Evolutionary conservation across 805 yeast species (phyloP), one percentile per base, ranked within the genome.

Genomic region (Saturnispora hagleri): DNA sequence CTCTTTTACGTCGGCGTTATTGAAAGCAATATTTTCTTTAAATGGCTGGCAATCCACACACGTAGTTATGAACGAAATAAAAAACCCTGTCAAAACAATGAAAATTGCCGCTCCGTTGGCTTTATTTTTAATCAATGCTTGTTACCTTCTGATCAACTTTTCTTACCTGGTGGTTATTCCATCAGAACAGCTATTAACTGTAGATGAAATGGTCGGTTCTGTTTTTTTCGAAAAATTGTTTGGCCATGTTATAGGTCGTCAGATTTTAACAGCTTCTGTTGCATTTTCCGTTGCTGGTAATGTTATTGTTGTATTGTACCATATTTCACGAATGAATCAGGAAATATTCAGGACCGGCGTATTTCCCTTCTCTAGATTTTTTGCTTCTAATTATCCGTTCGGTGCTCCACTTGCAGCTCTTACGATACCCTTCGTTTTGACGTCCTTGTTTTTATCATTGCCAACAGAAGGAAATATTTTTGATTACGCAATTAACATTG

Each of bases 41-140:
- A 65, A 72, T 4, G 84, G 84, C 5, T 79, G 84, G 84, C 76
- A 74, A 55, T 62, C 77, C 3, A 76, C 75, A 10, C 82, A 79
- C 58, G 72, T 75, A 2, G 79, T 74, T 34, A 65, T 79, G n/a
- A 76, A 73, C 55, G 84, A 79, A 59, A 72, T 79, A 42, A 73
- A 70, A 51, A 76, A 79, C 51, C 83, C 83, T 0, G 66, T 72
- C 1, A 60, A 73, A 13, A 78, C 82, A 1, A 66, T 77, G 57
- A 72, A 66, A 50, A 69, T 74, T n/a, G 81, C 83, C 0, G 82
- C 81, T 0, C 81, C 82, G 0, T 62, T 68, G 3, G 71, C 82
- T 0, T 64, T 79, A 46, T 51, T 64, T 8, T 60, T 77, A 5
- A 67, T 76, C 40, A 65, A 74, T 28, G 47, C 73, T 2, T 72